Evolutionary conservation across 2,329 filamentous ascomycete species (phyloP).

Genomic region (Cytospora chrysosperma): DNA sequence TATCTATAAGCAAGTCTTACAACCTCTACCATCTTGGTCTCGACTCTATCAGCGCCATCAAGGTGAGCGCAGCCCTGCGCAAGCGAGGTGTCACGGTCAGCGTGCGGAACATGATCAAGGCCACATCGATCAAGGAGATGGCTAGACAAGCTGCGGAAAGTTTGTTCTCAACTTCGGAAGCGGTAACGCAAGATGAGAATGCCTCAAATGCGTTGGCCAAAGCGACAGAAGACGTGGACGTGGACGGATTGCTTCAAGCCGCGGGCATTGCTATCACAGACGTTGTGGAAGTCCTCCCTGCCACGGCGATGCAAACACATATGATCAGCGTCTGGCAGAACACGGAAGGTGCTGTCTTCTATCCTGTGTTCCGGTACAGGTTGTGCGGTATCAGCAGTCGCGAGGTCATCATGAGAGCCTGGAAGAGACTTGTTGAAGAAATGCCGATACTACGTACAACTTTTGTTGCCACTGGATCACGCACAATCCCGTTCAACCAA

Average conservation of each 20-base stretch:
- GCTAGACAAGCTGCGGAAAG: not conserved
- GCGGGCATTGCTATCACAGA: slow-evolving; percentile 43
- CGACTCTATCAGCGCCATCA: slow-evolving; percentile 90
- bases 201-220: slow-evolving; percentile 26
- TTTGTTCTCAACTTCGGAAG: not conserved
- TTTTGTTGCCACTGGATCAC: slow-evolving; percentile 54
- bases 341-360: slow-evolving; percentile 66
- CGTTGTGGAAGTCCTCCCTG: slow-evolving; percentile 62
- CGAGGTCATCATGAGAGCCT: slow-evolving; percentile 53
- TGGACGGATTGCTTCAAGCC: slow-evolving; percentile 37
- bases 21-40: slow-evolving; percentile 83
- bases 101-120: slow-evolving; percentile 70
- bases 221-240: slow-evolving; percentile 40
- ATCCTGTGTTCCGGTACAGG: slow-evolving; percentile 66
- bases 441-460: slow-evolving; percentile 67
- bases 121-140: slow-evolving; percentile 66
- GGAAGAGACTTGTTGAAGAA: slow-evolving; percentile 55
- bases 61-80: slow-evolving; percentile 69
- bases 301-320: slow-evolving; percentile 75
- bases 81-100: slow-evolving; percentile 60
- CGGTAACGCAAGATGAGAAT: not conserved
- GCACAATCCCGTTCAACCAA: slow-evolving; percentile 60
- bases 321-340: slow-evolving; percentile 77
- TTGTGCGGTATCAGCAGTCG: slow-evolving; percentile 42
- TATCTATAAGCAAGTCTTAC: slow-evolving; percentile 58